Percentiles rank a stretch among this genome's conserved stretches.
Evolutionary conservation across 1,139 yeast genomes (phyloP).

Genomic region (Lodderomyces orthopsilosis): DNA sequence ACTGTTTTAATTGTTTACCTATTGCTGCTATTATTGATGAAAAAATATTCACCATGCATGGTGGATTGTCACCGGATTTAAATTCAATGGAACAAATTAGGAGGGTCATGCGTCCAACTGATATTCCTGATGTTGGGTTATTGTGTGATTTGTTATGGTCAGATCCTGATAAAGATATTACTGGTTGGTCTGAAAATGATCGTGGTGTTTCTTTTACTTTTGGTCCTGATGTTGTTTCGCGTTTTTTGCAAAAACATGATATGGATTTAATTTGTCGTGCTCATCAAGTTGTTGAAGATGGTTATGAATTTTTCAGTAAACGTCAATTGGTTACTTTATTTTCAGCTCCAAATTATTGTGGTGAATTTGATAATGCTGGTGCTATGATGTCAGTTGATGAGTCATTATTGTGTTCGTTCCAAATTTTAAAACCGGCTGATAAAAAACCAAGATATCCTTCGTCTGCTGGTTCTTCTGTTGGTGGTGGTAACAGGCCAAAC

Average conservation of each 20-base stretch:
- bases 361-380: constrained; percentile 97
- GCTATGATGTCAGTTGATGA: constrained; percentile 99
- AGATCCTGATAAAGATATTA: constrained; percentile 96
- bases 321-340: constrained; percentile 93
- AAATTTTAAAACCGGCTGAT: constrained; percentile 96
- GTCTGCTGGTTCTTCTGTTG: constrained; percentile 31
- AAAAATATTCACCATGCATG: constrained; percentile 97
- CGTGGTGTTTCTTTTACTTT: constrained; percentile 97
- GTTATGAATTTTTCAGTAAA: constrained; percentile 94
- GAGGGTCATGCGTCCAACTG: constrained; percentile 98
- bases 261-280: constrained; percentile 98
- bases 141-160: constrained; percentile 96
- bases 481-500: constrained; percentile 52
- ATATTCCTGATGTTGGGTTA: constrained; percentile 95
- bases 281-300: constrained; percentile 98
- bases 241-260: constrained; percentile 92
- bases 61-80: constrained; percentile 95
- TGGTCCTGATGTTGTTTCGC: constrained; percentile 94
- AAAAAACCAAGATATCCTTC: constrained; percentile 68
- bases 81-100: constrained; percentile 97
- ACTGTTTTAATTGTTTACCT: constrained; percentile 96
- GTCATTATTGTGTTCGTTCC: constrained; percentile 93
- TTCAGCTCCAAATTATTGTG: constrained; percentile 97
- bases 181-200: constrained; percentile 98
- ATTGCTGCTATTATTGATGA: constrained; percentile 98